Conservation (phyloP, 345 rosid species). For the Turnera subulata region DNA sequence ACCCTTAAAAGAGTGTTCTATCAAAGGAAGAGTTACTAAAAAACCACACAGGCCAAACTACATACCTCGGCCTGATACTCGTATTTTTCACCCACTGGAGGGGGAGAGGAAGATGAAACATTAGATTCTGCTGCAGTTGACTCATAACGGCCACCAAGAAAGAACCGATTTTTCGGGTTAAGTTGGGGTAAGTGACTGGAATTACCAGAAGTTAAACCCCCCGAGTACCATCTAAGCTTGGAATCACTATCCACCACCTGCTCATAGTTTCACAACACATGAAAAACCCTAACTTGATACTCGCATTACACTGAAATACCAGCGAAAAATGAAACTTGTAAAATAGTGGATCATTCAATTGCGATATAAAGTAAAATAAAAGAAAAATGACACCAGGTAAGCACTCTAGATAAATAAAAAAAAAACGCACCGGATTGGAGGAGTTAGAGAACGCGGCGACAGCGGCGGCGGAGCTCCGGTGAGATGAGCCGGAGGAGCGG, state of each 20-base stretch:
- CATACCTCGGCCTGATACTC: slow-evolving; percentile 97
- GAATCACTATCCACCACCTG: slow-evolving; percentile 44
- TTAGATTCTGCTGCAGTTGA: slow-evolving; percentile 69
- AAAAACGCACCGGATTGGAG: slow-evolving; percentile 33
- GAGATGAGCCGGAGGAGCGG: slow-evolving; percentile 35
- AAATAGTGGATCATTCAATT: too few relatives aligned
- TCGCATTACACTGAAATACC: too few relatives aligned
- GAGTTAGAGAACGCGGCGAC: slow-evolving; percentile 33
- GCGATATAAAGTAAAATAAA: not conserved
- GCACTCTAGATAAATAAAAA: not conserved
- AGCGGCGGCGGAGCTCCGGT: slow-evolving; percentile 31
- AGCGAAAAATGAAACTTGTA: too few relatives aligned
- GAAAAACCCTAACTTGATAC: too few relatives aligned
- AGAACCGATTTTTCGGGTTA: slow-evolving; percentile 32
- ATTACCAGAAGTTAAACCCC: slow-evolving; percentile 29
- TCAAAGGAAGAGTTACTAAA: not conserved
- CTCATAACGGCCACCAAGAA: slow-evolving; percentile 46
- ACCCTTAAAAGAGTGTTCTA: slow-evolving; percentile 1
- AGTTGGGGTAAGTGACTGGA: slow-evolving; percentile 21
- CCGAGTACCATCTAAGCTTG: slow-evolving; percentile 54
- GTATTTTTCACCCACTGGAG: slow-evolving; percentile 61
- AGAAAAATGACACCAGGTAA: not conserved
- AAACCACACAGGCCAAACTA: not conserved
- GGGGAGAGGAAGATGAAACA: slow-evolving; percentile 36
- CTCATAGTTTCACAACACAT: not conserved